Base-by-base conservation (phyloP, 1,284 basidiomycete genomes). In the Ceratobasidium papillatum region DNA sequence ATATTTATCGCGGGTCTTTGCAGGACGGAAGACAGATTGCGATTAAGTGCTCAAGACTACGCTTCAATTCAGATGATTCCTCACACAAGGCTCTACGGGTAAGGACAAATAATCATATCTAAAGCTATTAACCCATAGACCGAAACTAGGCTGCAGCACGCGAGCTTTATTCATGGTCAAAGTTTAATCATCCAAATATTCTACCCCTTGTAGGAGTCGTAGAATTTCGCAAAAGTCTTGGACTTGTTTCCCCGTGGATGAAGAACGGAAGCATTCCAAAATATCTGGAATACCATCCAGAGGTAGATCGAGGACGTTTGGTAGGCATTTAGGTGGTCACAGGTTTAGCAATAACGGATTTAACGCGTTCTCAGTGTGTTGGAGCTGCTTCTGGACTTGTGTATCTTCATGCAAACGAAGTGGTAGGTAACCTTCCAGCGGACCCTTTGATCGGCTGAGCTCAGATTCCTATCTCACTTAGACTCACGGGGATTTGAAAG, bases 221-320 rank as follows among this genome's bases (percentile, higher is more conserved):
- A 11, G 19, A 7, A 14, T 49, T 27, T 34, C 41, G n/a, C 9
- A 27, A 27, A 11, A 8, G 41, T 11, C 22, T 64, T 32, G 62
- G 41, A 17, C n/a, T 64, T 19, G 45, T 64, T 14, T 64, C 62
- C 3, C 62, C 62, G 5, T 64, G 62, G 62, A 47, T 64, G 43
- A 43, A 32, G 12, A 45, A 64, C 17, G 62, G 62, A 34, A 14
- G 25, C 25, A 9, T 64, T 12, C 7, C 8, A 8, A 7, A 25
- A 14, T 64, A 27, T 30, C n/a, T 64, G 5, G 17, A 7, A 41
- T 8, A 32, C 11, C 38, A 64, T n/a, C 43, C 62, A 12, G 27
- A 49, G 4, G 38, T 32, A 27, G 62, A 64, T 45, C 62, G 62
- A 14, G 45, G 17, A 9, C 19, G 19, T 14, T 9, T 64, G 62